Conservation (phyloP, 148 eudicot genomes). For the Silene conica region DNA sequence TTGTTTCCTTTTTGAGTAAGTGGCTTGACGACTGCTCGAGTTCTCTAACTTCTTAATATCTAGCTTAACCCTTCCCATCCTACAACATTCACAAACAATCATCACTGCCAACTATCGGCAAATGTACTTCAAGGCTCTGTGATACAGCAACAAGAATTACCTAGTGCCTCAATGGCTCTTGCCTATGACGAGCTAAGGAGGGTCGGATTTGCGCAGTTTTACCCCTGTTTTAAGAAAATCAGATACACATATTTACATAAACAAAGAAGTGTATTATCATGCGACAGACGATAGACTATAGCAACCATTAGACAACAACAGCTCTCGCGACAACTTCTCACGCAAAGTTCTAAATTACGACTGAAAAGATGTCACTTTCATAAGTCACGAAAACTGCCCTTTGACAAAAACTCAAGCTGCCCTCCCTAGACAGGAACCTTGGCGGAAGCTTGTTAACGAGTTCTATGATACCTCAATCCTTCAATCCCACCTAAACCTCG, state of each 20-base stretch:
- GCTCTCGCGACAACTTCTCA: not conserved
- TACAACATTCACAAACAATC: slow-evolving; percentile 16
- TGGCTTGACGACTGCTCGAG: slow-evolving; percentile 34
- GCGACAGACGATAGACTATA: not conserved
- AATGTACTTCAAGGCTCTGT: not conserved
- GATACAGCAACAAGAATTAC: not conserved
- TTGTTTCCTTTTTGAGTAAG: slow-evolving; percentile 37
- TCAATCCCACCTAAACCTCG: not conserved
- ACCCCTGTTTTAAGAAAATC: not conserved
- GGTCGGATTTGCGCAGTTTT: not conserved
- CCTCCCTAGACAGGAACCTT: not conserved
- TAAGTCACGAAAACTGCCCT: not conserved
- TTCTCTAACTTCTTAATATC: slow-evolving; percentile 37
- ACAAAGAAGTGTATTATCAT: not conserved
- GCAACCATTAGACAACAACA: not conserved
- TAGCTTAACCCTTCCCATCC: slow-evolving; percentile 44
- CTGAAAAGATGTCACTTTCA: not conserved
- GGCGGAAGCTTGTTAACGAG: not conserved
- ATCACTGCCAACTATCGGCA: not conserved
- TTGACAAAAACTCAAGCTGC: not conserved
- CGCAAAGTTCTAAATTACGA: not conserved
- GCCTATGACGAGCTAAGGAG: not conserved
- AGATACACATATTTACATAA: not conserved
- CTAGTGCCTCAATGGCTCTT: not conserved
- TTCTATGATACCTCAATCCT: not conserved